Base-by-base conservation (phyloP, 139 green algal genomes). In the Haematococcus lacustris region DNA sequence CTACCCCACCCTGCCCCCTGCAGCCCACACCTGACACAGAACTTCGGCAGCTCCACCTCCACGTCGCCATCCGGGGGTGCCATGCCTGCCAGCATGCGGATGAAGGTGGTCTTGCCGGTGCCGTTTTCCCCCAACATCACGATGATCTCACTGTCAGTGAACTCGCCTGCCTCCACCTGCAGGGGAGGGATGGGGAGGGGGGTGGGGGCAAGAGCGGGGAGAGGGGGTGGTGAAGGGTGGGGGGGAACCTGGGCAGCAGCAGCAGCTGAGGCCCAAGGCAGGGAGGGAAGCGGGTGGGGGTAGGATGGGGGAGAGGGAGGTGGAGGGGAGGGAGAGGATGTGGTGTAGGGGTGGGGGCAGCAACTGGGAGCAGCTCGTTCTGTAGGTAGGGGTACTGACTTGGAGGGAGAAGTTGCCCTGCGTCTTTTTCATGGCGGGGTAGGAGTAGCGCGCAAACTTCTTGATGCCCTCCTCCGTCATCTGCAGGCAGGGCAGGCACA, bases 71-170 rank as follows among this genome's bases (percentile, higher is more conserved):
- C 84, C 17, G 83, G 75, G 1, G 77, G 50, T 33, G 84, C 51
- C 32, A 66, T 70, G 50, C 78, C 78, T 3, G 93, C 93, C 68
- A 99, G 88, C 92, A 99, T 97, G 62, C 94, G 91, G 80, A 99
- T 98, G 87, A 99, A 98, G 38, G 95, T 99, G 51, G 95, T 99
- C 83, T 99, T 99, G 61, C 94, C 95, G 1, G 93, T 98, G 34
- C 95, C 95, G 81, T 99, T 99, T 86, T 99, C 94, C 1, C 95
- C 94, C n/a, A 62, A 28, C 89, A 99, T 96, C 0, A 98, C 95
- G 32, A 98, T 80, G 81, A 99, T 97, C 82, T 97, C 92, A 34
- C 79, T 91, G 83, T 97, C 92, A 2, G 88, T 96, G 82, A 98
- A 98, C 68, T 93, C 80, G 9, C 94, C 94, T 17, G 78, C 80